Conservation (phyloP, 108 stramenopile species). For the Nitzschia palea region DNA sequence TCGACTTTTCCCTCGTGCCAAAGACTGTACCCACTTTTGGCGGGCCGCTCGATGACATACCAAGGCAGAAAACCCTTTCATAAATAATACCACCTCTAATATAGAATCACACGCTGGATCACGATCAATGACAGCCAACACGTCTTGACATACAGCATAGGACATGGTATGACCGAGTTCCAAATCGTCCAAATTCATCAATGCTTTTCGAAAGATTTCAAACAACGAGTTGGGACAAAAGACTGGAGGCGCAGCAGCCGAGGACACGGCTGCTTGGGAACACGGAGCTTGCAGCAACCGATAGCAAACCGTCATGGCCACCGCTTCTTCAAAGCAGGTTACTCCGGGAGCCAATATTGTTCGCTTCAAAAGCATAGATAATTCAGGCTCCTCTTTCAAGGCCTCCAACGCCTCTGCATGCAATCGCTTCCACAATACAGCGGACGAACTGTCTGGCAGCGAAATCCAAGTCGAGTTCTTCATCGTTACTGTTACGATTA, state of each 20-base stretch:
- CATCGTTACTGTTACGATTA: too few species aligned
- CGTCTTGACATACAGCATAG: conserved; percentile 64
- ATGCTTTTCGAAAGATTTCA: conserved; percentile 35
- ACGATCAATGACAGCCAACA: conserved; percentile 46
- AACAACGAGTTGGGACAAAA: conserved; percentile 54
- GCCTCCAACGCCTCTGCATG: conserved; percentile 25
- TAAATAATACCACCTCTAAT: conserved; percentile 62
- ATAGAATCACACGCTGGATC: conserved; percentile 72
- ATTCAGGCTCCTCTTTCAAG: conserved; percentile 40
- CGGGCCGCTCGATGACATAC: conserved; percentile 73
- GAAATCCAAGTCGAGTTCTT: too few species aligned
- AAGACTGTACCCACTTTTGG: conserved; percentile 53
- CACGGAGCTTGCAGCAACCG: conserved; percentile 25
- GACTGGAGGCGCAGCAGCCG: conserved; percentile 5
- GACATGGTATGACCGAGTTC: conserved; percentile 65
- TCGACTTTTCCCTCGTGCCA: conserved; percentile 22
- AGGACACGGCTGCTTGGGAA: neutral
- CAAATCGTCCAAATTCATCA: conserved; percentile 16
- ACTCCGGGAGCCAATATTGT: conserved; percentile 39
- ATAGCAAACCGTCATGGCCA: conserved; percentile 33
- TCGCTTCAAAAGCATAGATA: conserved; percentile 24
- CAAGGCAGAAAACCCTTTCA: conserved; percentile 81
- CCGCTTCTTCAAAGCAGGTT: conserved; percentile 40
- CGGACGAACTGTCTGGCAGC: too few species aligned
- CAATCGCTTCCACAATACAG: neutral